Evolutionary conservation across 2,329 filamentous ascomycete species (phyloP).

Genomic region (Gnomoniopsis smithogilvyi): DNA sequence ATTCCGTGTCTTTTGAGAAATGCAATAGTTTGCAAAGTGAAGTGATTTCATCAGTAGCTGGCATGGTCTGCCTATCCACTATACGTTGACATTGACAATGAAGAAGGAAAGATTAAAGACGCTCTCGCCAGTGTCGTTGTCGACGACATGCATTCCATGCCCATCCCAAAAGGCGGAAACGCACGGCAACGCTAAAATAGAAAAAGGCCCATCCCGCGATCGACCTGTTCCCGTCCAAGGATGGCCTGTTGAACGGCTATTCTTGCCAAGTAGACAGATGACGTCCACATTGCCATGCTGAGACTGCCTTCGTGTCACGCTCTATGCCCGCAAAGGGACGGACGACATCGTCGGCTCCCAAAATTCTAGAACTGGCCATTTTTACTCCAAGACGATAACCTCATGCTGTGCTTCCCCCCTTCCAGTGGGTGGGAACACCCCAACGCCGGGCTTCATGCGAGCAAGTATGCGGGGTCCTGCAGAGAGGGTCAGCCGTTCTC

Average conservation of each 20-base stretch:
- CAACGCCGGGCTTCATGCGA: not conserved
- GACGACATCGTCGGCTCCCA: not conserved
- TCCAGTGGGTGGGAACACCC: not conserved
- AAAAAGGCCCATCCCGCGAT: slow-evolving; percentile 10
- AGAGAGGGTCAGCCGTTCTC: not conserved
- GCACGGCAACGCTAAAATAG: slow-evolving; percentile 13
- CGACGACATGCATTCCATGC: not conserved
- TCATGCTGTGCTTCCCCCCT: not conserved
- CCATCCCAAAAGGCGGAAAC: not conserved
- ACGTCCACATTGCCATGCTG: not conserved
- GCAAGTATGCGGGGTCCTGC: not conserved
- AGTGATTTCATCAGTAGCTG: not conserved
- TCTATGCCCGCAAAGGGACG: not conserved
- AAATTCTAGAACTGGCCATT: not conserved
- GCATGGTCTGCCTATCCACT: not conserved
- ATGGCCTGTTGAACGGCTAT: slow-evolving; percentile 17
- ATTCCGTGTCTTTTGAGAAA: not conserved
- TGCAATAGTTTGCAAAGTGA: no score
- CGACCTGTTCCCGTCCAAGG: slow-evolving; percentile 16
- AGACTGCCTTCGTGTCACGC: not conserved
- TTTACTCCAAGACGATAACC: not conserved
- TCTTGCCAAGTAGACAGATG: slow-evolving; percentile 6
- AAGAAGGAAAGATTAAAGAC: not conserved
- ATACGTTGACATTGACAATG: not conserved
- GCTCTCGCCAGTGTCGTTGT: not conserved